Conservation (phyloP, 2,329 filamentous ascomycete species). For the Aspergillus pseudotamarii region DNA sequence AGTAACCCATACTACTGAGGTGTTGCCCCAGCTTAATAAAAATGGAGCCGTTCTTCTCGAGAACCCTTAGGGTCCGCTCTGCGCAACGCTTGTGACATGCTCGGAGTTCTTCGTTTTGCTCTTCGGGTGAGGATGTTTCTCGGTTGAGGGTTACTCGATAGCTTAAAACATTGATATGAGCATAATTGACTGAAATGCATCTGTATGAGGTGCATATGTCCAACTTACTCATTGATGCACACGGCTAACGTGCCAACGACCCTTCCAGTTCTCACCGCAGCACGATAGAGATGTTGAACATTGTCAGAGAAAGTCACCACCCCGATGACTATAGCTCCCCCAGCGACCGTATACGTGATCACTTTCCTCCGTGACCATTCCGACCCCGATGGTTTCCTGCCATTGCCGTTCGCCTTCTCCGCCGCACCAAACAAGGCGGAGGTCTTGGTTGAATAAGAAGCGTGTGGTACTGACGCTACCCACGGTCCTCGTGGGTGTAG, state of each 20-base stretch:
- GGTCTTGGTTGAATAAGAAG: constrained; percentile 23
- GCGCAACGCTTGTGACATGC: constrained; percentile 93
- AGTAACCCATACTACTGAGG: constrained; percentile 92
- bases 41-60: constrained; percentile 96
- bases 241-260: constrained; percentile 74
- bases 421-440: constrained; percentile 17
- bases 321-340: constrained; percentile 43
- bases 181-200: not conserved
- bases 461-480: constrained; percentile 3
- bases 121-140: constrained; percentile 61
- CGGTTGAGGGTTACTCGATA: constrained; percentile 85
- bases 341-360: constrained; percentile 37
- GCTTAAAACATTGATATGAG: constrained; percentile 50
- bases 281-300: constrained; percentile 74
- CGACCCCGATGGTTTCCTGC: constrained; percentile 14
- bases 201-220: not conserved
- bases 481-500: not conserved
- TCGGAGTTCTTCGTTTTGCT: constrained; percentile 70
- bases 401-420: constrained; percentile 12
- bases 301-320: constrained; percentile 62
- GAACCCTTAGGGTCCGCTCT: constrained; percentile 77
- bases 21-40: constrained; percentile 99
- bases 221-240: constrained; percentile 82
- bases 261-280: constrained; percentile 74
- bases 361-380: constrained; percentile 25